A percentile compares a stretch with the other conserved stretches of the same genome.
Evolutionary conservation across 2,329 filamentous ascomycete species (phyloP).

Genomic region (Fusarium sp.): DNA sequence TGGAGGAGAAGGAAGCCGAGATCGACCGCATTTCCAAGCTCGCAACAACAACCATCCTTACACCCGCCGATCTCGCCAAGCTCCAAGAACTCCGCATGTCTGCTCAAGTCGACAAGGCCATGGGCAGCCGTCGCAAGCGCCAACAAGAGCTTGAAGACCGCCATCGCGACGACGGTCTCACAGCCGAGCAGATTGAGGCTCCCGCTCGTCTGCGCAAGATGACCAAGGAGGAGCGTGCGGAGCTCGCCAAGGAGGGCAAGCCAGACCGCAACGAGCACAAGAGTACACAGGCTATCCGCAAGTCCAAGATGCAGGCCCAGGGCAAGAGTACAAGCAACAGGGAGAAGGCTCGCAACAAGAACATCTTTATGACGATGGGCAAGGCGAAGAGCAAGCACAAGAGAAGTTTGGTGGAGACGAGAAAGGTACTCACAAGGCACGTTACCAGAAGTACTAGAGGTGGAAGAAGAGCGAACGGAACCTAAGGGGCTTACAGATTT

Average conservation of each 20-base stretch:
- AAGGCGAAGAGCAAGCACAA: constrained; percentile 98
- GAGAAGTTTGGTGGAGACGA: constrained; percentile 88
- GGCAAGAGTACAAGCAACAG: constrained; percentile 98
- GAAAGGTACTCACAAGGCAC: constrained; percentile 83
- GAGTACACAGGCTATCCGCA: constrained; percentile 83
- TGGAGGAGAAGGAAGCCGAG: constrained; percentile 57
- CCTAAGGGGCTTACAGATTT: constrained; percentile 35
- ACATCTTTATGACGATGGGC: constrained; percentile 97
- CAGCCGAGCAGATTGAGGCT: constrained; percentile 91
- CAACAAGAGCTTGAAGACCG: constrained; percentile 63
- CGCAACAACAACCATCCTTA: constrained; percentile 93
- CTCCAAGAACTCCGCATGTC: constrained; percentile 86
- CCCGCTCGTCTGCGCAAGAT: constrained; percentile 83
- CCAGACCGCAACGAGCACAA: constrained; percentile 83
- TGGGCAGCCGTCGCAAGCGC: constrained; percentile 61
- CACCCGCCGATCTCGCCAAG: constrained; percentile 95
- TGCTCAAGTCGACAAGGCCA: constrained; percentile 75
- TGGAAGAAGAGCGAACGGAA: constrained; percentile 80
- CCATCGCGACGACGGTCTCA: constrained; percentile 88
- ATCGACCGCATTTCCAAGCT: constrained; percentile 73
- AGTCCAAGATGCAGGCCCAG: constrained; percentile 86
- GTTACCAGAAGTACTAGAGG: constrained; percentile 86
- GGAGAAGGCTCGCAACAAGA: constrained; percentile 97
- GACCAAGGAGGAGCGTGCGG: constrained; percentile 90
- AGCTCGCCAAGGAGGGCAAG: constrained; percentile 84